phyloP scores from a whole-genome alignment of 1,139 yeast genomes.

The Yamadazyma diddensiae region DNA sequence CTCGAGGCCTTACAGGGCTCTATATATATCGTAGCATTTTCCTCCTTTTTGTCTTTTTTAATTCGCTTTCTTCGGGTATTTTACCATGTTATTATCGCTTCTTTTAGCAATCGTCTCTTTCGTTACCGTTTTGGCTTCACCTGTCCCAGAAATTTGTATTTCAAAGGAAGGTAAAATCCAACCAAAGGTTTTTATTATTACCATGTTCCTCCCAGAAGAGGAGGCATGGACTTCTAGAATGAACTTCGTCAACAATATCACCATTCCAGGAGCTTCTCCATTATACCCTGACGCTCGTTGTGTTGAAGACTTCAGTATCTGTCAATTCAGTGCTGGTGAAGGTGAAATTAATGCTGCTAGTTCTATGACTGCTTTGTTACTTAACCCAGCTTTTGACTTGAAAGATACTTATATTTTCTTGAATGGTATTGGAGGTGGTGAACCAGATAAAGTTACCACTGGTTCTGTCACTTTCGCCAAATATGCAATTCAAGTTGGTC shows the following conservation, averaged over 20 bases:
- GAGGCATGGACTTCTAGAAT: constrained; percentile 51
- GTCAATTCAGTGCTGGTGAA: constrained; percentile 67
- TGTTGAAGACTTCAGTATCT: constrained; percentile 49
- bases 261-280: constrained; percentile 64
- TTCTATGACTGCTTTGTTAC: constrained; percentile 53
- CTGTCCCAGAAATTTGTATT: constrained; percentile 1
- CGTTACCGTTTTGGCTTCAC: not conserved
- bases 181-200: constrained; percentile 55
- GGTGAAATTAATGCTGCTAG: constrained; percentile 69
- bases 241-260: constrained; percentile 49
- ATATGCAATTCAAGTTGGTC: constrained; percentile 61
- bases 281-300: constrained; percentile 57
- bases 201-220: constrained; percentile 56
- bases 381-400: constrained; percentile 56
- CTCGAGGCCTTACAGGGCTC: not conserved
- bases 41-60: too few relatives aligned
- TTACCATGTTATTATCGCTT: not conserved
- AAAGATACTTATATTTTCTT: constrained; percentile 58
- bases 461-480: constrained; percentile 63
- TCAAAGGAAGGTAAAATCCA: constrained; percentile 4
- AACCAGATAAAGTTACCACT: constrained; percentile 44
- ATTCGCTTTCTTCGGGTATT: too few relatives aligned
- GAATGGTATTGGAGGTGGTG: constrained; percentile 69
- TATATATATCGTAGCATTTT: not conserved
- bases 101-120: not conserved